Percentiles rank a stretch among this genome's conserved stretches.
Conservation (phyloP, 495 filamentous ascomycete species). For the Neurospora sp. region DNA sequence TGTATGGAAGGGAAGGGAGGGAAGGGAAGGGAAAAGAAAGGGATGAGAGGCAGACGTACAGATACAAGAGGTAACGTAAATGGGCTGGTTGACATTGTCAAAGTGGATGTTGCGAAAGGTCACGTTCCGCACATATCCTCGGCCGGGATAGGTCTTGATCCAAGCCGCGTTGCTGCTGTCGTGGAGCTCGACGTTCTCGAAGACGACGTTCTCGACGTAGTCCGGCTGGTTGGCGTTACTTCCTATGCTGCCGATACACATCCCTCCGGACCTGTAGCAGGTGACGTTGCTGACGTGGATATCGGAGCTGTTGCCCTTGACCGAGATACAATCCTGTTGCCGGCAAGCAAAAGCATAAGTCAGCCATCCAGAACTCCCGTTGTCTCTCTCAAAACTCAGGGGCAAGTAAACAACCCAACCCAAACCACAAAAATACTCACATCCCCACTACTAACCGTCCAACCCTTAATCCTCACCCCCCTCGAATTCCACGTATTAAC, state of each 20-base stretch:
- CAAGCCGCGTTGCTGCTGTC: slow-evolving; percentile 43
- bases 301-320: slow-evolving; percentile 53
- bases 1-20: background rate
- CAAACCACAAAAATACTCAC: background rate
- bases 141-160: slow-evolving; percentile 45
- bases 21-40: background rate
- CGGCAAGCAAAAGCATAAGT: no score
- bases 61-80: slow-evolving; percentile 49
- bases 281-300: slow-evolving; percentile 28
- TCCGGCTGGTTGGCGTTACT: slow-evolving; percentile 23
- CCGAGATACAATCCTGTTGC: slow-evolving; percentile 44
- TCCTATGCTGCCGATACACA: slow-evolving; percentile 27
- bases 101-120: slow-evolving; percentile 39
- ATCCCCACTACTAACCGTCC: background rate
- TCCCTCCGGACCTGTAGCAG: slow-evolving; percentile 32
- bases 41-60: slow-evolving; percentile 12
- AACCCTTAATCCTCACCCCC: background rate
- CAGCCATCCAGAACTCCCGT: no score
- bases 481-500: background rate
- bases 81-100: slow-evolving; percentile 42
- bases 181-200: slow-evolving; percentile 31
- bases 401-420: background rate
- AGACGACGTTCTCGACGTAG: slow-evolving; percentile 28
- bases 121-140: slow-evolving; percentile 39
- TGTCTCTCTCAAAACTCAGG: background rate